A percentile compares a stretch with the other conserved stretches of the same genome.
phyloP scores from a whole-genome alignment of 352 stramenopile species.

The Pythium folliculosum region DNA sequence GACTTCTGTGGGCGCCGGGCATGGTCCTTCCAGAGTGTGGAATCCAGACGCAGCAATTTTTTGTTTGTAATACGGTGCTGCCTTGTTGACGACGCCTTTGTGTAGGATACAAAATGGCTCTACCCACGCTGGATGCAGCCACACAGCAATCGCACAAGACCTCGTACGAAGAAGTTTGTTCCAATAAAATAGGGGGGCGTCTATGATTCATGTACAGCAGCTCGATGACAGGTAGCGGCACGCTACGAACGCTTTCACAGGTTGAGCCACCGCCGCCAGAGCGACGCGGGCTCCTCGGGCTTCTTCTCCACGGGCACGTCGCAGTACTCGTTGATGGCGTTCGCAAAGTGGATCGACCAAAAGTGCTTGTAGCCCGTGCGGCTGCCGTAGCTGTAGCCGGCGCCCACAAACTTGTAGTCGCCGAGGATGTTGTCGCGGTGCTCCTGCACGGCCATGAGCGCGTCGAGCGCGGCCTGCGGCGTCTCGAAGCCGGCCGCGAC shows the following conservation, averaged over 20 bases:
- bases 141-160: no score
- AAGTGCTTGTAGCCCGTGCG: conserved; percentile 31
- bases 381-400: conserved; percentile 27
- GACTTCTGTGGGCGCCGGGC: no score
- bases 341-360: conserved; percentile 32
- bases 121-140: no score
- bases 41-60: no score
- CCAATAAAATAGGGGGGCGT: conserved; percentile 15
- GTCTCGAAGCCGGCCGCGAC: conserved; percentile 33
- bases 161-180: background rate
- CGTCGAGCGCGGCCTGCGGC: conserved; percentile 25
- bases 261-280: conserved; percentile 26
- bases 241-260: conserved; percentile 8
- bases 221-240: background rate
- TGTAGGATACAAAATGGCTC: no score
- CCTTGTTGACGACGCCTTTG: no score
- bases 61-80: no score
- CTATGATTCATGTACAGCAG: conserved; percentile 4
- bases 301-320: conserved; percentile 21
- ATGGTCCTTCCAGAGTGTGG: no score
- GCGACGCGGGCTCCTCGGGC: conserved; percentile 12
- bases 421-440: conserved; percentile 35
- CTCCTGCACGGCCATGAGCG: conserved; percentile 31
- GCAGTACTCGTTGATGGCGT: conserved; percentile 29
- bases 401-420: conserved; percentile 28